Percentiles rank a stretch among this genome's conserved stretches.
phyloP scores from a whole-genome alignment of 176 grass and related monocot genomes.

The Thalia dealbata region DNA sequence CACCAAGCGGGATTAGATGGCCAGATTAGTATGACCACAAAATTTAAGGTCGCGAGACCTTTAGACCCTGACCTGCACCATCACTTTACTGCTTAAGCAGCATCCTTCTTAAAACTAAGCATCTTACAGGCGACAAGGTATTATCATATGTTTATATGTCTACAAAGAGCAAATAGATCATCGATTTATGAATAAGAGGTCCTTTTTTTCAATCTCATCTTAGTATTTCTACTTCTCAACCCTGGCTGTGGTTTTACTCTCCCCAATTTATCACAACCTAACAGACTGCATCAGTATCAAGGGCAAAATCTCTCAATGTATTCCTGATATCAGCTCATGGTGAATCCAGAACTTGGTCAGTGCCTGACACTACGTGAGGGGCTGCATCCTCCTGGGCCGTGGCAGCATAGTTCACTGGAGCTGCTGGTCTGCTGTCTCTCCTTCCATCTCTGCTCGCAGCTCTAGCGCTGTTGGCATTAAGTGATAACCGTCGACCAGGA shows the following conservation, averaged over 20 bases:
- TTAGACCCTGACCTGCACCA: too few relatives aligned
- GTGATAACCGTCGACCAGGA: slow-evolving; percentile 32
- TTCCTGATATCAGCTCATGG: slow-evolving; percentile 24
- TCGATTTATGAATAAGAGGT: background rate
- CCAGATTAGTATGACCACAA: too few relatives aligned
- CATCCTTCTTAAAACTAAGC: too few relatives aligned
- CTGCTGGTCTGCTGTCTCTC: slow-evolving; percentile 40
- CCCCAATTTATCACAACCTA: background rate
- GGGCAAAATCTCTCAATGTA: background rate
- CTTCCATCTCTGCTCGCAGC: slow-evolving; percentile 52
- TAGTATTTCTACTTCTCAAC: background rate
- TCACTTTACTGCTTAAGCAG: too few relatives aligned
- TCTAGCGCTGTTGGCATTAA: slow-evolving; percentile 22
- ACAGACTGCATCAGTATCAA: background rate
- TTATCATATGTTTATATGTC: background rate
- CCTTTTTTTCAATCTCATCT: background rate
- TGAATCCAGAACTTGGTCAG: slow-evolving; percentile 36
- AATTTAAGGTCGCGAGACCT: too few relatives aligned
- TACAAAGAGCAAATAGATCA: background rate
- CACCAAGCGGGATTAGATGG: too few relatives aligned
- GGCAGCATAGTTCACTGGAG: slow-evolving; percentile 61
- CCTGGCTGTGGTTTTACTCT: background rate
- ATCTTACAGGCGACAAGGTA: background rate
- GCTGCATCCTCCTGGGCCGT: slow-evolving; percentile 41
- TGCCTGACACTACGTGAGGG: slow-evolving; percentile 40